Base-by-base conservation (phyloP, 2,329 filamentous ascomycete genomes). In the Fragosphaeria purpurea region DNA sequence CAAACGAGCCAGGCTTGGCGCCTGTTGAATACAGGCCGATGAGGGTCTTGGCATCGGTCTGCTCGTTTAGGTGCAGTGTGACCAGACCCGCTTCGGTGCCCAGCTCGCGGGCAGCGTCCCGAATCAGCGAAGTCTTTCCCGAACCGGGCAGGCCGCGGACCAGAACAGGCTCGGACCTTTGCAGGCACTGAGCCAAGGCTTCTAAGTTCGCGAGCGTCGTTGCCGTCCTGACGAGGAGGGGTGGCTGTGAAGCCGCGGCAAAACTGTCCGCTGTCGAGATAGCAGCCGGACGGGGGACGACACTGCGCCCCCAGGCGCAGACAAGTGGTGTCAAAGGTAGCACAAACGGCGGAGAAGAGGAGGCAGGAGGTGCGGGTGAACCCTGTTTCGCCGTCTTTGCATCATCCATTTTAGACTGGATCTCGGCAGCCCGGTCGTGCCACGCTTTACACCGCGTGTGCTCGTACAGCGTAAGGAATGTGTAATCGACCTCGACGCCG, bases 1-100 rank as follows among this genome's bases (percentile, higher is more conserved):
- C 79, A 63, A 98, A 98, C 8, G 87, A 90, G 1, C 90, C 90
- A 1, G 89, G 90, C 54, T 84, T 86, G 12, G 85, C 80, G 52
- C 89, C 90, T 30, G 89, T 93, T 1, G 91, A 87, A 67, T 99
- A 97, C 63, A 97, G 81, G 4, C 93, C 93, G 55, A 98, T 81
- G 41, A 99, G 79, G 71, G 95, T 86, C 67, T 98, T 99, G 0
- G 91, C 90, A 67, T 99, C 93, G 3, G 90, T 97, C 66, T 99
- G 94, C 67, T 97, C 93, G 63, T 98, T 98, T 37, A 99, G 73
- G 66, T 98, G 91, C 34, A 99, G 74, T 4, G 91, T 97, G 48
- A 98, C 85, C 82, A 98, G 89, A 53, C 79, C 80, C 6, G 83
- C 78, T 30, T 86, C 79, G 67, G 88, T 88, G 54, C 86, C 86